phyloP scores from a whole-genome alignment of 2,329 filamentous ascomycete genomes.

The Xylariales sp. region DNA sequence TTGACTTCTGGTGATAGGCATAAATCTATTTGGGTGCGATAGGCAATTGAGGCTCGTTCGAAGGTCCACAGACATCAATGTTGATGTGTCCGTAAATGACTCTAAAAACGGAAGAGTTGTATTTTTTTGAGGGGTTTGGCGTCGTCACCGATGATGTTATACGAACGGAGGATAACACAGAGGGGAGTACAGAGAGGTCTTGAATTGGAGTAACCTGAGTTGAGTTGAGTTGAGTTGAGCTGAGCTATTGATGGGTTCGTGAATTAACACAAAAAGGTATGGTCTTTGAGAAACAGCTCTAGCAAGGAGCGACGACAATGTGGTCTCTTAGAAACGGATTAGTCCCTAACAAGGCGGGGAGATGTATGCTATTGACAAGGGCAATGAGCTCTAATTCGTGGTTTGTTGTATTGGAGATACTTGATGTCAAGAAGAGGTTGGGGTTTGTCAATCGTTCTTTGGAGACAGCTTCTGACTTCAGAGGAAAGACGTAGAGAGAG shows the following conservation, averaged over 20 bases:
- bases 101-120: constrained; percentile 38
- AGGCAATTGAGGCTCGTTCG: constrained; percentile 67
- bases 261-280: constrained; percentile 24
- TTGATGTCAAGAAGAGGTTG: constrained; percentile 24
- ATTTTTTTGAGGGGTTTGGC: constrained; percentile 33
- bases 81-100: constrained; percentile 51
- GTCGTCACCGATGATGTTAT: constrained; percentile 39
- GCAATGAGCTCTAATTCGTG: constrained; percentile 37
- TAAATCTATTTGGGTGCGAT: constrained; percentile 67
- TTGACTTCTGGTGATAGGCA: constrained; percentile 67
- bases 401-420: constrained; percentile 37
- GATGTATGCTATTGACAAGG: constrained; percentile 42
- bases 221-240: constrained; percentile 33
- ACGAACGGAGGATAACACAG: constrained; percentile 32
- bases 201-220: constrained; percentile 14
- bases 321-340: constrained; percentile 34
- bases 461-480: constrained; percentile 32
- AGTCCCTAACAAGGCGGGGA: constrained; percentile 39
- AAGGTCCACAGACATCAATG: constrained; percentile 71
- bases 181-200: constrained; percentile 15
- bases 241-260: constrained; percentile 28
- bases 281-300: constrained; percentile 22
- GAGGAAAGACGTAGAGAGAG: constrained; percentile 38
- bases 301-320: constrained; percentile 22
- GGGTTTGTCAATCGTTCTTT: constrained; percentile 25